A percentile compares a stretch with the other conserved stretches of the same genome.
These are phyloP conservation scores for Fusarium verrucosum DNA, from an alignment of 2,329 filamentous ascomycete genomes.

Conservation along the genomic window DNA sequence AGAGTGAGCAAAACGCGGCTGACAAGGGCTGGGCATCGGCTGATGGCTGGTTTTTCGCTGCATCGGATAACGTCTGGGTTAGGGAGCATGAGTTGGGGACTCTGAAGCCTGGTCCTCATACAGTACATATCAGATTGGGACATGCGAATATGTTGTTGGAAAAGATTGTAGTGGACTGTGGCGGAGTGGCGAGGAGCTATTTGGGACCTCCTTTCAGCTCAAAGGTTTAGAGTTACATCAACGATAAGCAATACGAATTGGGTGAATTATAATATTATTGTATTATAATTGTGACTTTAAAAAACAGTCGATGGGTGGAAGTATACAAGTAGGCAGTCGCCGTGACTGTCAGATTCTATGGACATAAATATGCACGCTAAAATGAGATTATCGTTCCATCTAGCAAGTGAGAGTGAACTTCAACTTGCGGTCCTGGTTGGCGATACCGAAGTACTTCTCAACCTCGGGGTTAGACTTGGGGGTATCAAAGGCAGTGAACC, in stretches of 20 bases:
- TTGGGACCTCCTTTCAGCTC: constrained; percentile 20
- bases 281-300: background rate
- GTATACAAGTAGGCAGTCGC: background rate
- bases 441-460: constrained; percentile 41
- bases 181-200: constrained; percentile 23
- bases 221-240: background rate
- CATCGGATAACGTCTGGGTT: constrained; percentile 29
- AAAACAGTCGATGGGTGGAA: constrained; percentile 2
- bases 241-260: accelerated
- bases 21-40: constrained; percentile 31
- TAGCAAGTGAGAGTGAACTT: constrained; percentile 39
- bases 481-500: constrained; percentile 40
- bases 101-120: background rate
- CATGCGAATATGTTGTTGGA: constrained; percentile 36
- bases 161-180: constrained; percentile 32
- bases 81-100: background rate
- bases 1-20: constrained; percentile 27
- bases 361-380: background rate
- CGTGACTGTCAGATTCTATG: background rate
- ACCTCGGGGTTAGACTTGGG: constrained; percentile 32
- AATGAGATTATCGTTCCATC: background rate
- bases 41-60: constrained; percentile 35
- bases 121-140: background rate
- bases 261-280: background rate
- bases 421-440: constrained; percentile 37